Percentiles rank a stretch among this genome's conserved stretches.
Conservation (phyloP, 2,329 filamentous ascomycete species). For the Alternaria brassicae region DNA sequence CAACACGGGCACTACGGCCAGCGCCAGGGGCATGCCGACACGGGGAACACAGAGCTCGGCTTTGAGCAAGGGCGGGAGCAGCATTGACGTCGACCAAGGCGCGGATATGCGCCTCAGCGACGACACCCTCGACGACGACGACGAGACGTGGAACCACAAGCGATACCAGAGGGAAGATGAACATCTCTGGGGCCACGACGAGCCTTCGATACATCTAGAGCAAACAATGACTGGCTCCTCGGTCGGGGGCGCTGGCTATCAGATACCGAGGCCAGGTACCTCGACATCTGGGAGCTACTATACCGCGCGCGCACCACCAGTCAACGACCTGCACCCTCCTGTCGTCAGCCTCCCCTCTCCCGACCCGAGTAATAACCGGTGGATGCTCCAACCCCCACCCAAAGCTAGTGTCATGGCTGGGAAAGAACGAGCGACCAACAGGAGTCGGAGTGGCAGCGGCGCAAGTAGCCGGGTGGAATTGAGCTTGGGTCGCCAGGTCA, state of each 20-base stretch:
- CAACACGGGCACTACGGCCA: constrained; percentile 54
- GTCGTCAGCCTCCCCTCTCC: constrained; percentile 78
- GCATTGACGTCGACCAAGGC: constrained; percentile 39
- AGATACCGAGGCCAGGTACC: constrained; percentile 33
- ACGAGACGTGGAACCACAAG: constrained; percentile 73
- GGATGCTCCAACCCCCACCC: constrained; percentile 96
- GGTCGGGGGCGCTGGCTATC: constrained; percentile 34
- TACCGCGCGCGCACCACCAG: constrained; percentile 66
- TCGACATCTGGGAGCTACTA: constrained; percentile 47
- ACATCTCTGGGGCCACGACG: constrained; percentile 77
- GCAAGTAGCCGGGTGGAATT: constrained; percentile 51
- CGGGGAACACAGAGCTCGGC: constrained; percentile 59
- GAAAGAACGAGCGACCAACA: constrained; percentile 70
- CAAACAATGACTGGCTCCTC: constrained; percentile 40
- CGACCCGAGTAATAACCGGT: constrained; percentile 74
- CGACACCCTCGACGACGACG: constrained; percentile 44
- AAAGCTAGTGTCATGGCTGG: constrained; percentile 89
- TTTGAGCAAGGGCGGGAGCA: constrained; percentile 56
- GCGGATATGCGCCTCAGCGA: constrained; percentile 41
- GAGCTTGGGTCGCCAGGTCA: constrained; percentile 50
- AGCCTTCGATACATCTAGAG: constrained; percentile 46
- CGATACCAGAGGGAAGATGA: constrained; percentile 89
- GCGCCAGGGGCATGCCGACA: constrained; percentile 66
- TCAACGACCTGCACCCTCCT: constrained; percentile 86
- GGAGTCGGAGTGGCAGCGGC: constrained; percentile 63